Evolutionary conservation across 2,329 filamentous ascomycete genomes (phyloP), one percentile per base, ranked within the genome.

Genomic region (Xylaria sp.): DNA sequence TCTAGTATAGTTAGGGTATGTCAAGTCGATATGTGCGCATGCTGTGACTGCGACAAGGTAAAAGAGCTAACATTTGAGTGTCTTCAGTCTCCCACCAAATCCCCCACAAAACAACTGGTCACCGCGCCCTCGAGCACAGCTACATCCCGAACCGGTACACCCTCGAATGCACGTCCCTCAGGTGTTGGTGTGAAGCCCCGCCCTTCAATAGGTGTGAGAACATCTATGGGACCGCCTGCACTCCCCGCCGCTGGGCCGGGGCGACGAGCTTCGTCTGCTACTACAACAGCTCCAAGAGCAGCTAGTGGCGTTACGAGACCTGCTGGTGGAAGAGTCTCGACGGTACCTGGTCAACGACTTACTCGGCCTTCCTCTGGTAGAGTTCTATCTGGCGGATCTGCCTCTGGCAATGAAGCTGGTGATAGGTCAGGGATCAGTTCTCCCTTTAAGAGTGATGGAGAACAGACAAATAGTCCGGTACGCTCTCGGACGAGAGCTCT

Each of bases 51-150:
- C 10, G 28, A 28, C 28, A 3, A 28, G 31, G 9, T 28, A 20
- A 10, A 59, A 20, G 25, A 60, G 46, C 18, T 71, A 58, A 68
- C 56, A 9, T 55, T 49, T 49, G 28, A 28, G 73, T 57, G 64
- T 56, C 10, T 10, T 76, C 41, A 94, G 90, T 94, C 91, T 67
- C 92, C 93, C 1, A 90, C 88, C 0, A 94, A 93, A 76, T 94
- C 92, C 1, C 93, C 93, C 1, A 93, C 91, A 2, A 96, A 96
- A 77, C 91, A 92, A 74, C 79, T 92, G 55, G 82, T 81, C 20
- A 84, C 89, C 1, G 81, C 82, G 3, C 78, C 82, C 7, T 87
- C 90, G 1, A 90, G 87, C 73, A 79, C 85, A 5, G 82, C 85
- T 1, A 87, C 85, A 0, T 91, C 91, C 49, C 84, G 90, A 74